phyloP scores from a whole-genome alignment of 2,329 filamentous ascomycete genomes.

The Ceratocystis cacaofunesta region DNA sequence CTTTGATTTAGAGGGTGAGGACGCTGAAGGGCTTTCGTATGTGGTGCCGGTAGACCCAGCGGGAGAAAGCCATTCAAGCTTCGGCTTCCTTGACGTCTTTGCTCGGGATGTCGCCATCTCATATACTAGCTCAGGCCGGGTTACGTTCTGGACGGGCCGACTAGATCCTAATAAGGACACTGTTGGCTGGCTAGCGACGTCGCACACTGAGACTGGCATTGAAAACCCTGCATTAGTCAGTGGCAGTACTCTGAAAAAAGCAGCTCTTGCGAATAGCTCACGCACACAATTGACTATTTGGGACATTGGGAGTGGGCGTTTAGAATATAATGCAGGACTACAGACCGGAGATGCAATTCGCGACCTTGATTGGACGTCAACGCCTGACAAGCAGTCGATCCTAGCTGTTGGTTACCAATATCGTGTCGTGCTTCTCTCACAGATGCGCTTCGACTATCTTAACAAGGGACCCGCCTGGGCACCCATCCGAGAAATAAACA shows the following conservation, averaged over 20 bases:
- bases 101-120: slow-evolving; percentile 75
- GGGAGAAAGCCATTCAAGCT: slow-evolving; percentile 53
- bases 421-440: slow-evolving; percentile 64
- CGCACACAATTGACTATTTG: slow-evolving; percentile 73
- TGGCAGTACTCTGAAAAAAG: slow-evolving; percentile 74
- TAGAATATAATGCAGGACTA: slow-evolving; percentile 69
- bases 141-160: slow-evolving; percentile 75
- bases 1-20: slow-evolving; percentile 50
- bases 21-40: slow-evolving; percentile 43
- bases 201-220: slow-evolving; percentile 65
- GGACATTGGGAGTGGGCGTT: slow-evolving; percentile 67
- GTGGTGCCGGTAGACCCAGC: slow-evolving; percentile 77
- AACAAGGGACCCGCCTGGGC: slow-evolving; percentile 84
- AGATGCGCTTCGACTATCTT: slow-evolving; percentile 83
- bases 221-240: slow-evolving; percentile 60
- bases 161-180: slow-evolving; percentile 44
- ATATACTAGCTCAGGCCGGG: slow-evolving; percentile 57
- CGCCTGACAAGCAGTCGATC: slow-evolving; percentile 75
- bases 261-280: slow-evolving; percentile 61
- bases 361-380: slow-evolving; percentile 88
- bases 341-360: slow-evolving; percentile 59
- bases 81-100: slow-evolving; percentile 73
- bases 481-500: slow-evolving; percentile 65
- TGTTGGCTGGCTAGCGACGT: slow-evolving; percentile 72
- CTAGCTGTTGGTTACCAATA: slow-evolving; percentile 87